Evolutionary conservation across 192 early-diverging fungal genomes (phyloP), one percentile per base, ranked within the genome.

Genomic region (Linnemannia exigua): DNA sequence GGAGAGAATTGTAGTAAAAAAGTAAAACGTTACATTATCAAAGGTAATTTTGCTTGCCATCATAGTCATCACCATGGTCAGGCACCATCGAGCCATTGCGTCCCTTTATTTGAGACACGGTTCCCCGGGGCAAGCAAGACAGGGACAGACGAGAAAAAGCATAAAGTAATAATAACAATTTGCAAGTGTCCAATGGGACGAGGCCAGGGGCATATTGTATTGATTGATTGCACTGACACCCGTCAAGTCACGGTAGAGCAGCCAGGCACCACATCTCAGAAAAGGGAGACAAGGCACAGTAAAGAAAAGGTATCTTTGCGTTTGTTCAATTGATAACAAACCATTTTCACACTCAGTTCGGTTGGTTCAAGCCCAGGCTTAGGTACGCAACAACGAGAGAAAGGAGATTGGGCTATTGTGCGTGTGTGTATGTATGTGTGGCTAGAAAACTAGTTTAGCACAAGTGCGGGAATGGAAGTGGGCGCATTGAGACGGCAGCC

Each of bases 91-190:
- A 25, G 58, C 8, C 58, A 7, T 63, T n/a, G n/a, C n/a, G n/a
- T n/a, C n/a, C 58, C 58, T 15, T 28, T 15, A 3, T 63, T 20
- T 25, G 3, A 63, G 20, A 14, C 58, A 31, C 28, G 58, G 58
- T 31, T 63, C 58, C 58, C 58, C 58, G 28, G 58, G 25, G 58
- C 58, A 31, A 63, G 58, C 58, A 54, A 54, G 51, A 54, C 51
- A 28, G 41, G 41, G 41, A 44, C 9, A 44, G 41, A 6, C 41
- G 41, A 44, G 41, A 6, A 44, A 44, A 9, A 44, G 3, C 9
- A 44, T 44, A 44, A 44, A n/a, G n/a, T n/a, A n/a, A n/a, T n/a
- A n/a, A 44, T 9, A 44, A 3, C 41, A 44, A 44, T 44, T 44
- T 44, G 41, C 5, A 6, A 44, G 41, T 9, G 41, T 44, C 41